A percentile compares a stretch with the other conserved stretches of the same genome.
Evolutionary conservation across 2,329 filamentous ascomycete genomes (phyloP).

Genomic region (Ophiostoma australiae): DNA sequence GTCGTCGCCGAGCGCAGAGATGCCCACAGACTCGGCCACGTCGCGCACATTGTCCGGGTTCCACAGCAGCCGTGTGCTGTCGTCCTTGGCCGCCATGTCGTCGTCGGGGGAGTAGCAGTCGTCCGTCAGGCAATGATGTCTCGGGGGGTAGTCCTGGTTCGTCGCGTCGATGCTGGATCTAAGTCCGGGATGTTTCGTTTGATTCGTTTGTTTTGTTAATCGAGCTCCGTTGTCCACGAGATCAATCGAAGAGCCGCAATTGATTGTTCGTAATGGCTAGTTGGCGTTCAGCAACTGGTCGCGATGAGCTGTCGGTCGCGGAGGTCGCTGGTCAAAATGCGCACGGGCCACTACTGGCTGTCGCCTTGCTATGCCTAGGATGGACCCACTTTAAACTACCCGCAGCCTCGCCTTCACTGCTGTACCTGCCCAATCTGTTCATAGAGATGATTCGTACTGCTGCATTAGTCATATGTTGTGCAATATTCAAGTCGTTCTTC

Average conservation of each 20-base stretch:
- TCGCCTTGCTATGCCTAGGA: not conserved
- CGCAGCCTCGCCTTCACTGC: not conserved
- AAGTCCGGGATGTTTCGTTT: not conserved
- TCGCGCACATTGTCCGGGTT: conserved; percentile 94
- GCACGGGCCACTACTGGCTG: conserved; percentile 2
- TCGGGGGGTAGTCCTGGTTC: not conserved
- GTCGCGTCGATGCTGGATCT: not conserved
- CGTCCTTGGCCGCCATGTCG: conserved; percentile 21
- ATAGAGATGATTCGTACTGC: not conserved
- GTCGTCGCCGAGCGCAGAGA: conserved; percentile 74
- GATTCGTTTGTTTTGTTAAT: not conserved
- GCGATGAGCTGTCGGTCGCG: conserved; percentile 2
- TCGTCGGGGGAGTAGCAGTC: not conserved
- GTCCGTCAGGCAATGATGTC: not conserved
- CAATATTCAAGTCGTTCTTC: not conserved
- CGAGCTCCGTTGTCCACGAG: not conserved
- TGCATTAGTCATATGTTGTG: not conserved
- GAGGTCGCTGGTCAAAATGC: not conserved
- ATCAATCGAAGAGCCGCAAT: not conserved
- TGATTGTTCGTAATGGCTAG: not conserved
- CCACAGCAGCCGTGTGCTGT: conserved; percentile 60
- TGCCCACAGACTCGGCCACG: conserved; percentile 92
- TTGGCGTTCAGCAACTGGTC: not conserved
- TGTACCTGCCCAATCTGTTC: not conserved
- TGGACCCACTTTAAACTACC: not conserved